These are phyloP conservation scores for Wickerhamomyces chaumierensis DNA, from an alignment of 805 yeast species.

Conservation along the genomic window DNA sequence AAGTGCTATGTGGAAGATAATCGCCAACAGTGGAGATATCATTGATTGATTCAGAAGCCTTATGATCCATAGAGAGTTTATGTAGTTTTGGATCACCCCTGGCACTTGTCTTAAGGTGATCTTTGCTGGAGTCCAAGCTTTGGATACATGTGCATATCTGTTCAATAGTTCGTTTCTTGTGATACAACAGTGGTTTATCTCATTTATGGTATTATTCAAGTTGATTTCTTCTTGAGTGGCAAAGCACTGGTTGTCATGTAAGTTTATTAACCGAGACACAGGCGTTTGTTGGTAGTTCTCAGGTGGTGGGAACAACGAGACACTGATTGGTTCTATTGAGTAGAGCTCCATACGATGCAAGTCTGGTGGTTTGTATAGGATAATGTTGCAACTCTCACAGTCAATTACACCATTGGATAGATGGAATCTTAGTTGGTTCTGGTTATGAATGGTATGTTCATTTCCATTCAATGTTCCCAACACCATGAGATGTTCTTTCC, in stretches of 20 bases:
- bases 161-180: not conserved
- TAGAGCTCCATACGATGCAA: not conserved
- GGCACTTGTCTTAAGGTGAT: not conserved
- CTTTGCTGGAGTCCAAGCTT: not conserved
- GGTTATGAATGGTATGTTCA: too few relatives aligned
- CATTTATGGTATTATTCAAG: not conserved
- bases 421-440: too few relatives aligned
- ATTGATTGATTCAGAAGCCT: constrained; percentile 1
- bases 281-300: not conserved
- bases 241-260: not conserved
- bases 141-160: not conserved
- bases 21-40: constrained; percentile 7
- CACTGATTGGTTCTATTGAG: not conserved
- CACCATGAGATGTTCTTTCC: not conserved
- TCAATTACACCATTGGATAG: too few relatives aligned
- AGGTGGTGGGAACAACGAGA: not conserved
- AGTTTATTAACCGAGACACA: not conserved
- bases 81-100: not conserved
- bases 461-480: not conserved
- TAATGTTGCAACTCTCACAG: not conserved
- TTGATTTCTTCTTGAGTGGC: not conserved
- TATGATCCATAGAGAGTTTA: not conserved
- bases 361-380: not conserved
- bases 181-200: not conserved
- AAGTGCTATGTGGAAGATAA: constrained; percentile 6